Evolutionary conservation across 2,329 filamentous ascomycete genomes (phyloP).

Genomic region (Podosphaera fusca): DNA sequence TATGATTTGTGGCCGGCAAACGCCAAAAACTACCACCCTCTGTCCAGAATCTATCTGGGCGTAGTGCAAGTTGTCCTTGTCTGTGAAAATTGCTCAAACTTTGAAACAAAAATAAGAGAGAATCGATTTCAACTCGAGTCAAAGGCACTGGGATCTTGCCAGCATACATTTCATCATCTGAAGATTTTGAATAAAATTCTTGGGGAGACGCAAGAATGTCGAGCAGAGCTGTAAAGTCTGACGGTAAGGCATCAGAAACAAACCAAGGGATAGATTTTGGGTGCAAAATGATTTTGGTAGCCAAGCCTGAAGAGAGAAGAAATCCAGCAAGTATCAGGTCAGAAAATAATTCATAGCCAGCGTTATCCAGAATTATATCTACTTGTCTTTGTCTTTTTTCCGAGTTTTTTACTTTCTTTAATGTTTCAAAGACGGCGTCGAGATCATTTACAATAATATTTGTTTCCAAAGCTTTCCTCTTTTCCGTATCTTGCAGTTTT

Average conservation of each 20-base stretch:
- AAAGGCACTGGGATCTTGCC: conserved; percentile 37
- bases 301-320: conserved; percentile 60
- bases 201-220: conserved; percentile 56
- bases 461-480: conserved; percentile 65
- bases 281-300: conserved; percentile 69
- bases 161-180: conserved; percentile 38
- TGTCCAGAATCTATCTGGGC: conserved; percentile 84
- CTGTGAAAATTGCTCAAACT: conserved; percentile 62
- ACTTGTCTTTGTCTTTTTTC: conserved; percentile 50
- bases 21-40: conserved; percentile 73
- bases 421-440: conserved; percentile 40
- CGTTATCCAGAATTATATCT: conserved; percentile 91
- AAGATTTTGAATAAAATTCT: conserved; percentile 52
- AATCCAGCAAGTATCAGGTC: conserved; percentile 85
- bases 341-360: conserved; percentile 91
- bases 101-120: conserved; percentile 55
- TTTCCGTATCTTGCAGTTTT: conserved; percentile 75
- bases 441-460: conserved; percentile 87
- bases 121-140: conserved; percentile 38
- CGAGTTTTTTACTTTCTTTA: conserved; percentile 39
- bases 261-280: conserved; percentile 97
- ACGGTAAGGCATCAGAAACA: conserved; percentile 78
- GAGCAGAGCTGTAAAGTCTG: conserved; percentile 66
- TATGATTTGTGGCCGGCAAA: conserved; percentile 42
- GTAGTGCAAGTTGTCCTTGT: conserved; percentile 62